Evolutionary conservation across 352 stramenopile genomes (phyloP), one percentile per base, ranked within the genome.

Genomic region (Phytophthora constricta): DNA sequence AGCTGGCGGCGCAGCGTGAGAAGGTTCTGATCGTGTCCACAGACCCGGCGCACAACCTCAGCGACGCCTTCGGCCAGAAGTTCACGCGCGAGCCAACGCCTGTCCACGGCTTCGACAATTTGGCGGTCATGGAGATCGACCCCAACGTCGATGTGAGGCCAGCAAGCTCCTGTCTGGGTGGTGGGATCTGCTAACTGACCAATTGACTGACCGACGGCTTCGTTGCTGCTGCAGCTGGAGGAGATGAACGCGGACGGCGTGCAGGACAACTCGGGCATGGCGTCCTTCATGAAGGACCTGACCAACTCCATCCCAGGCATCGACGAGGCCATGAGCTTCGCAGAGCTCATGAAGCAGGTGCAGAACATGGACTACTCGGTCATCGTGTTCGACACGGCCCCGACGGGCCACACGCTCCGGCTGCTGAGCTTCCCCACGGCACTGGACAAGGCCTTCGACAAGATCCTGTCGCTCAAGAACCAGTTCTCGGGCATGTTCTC

Each of bases 71-170:
- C 82, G 97, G 96, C 5, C 97, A 99, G 76, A 99, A 99, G 79
- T 99, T 99, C 76, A 98, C 95, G 46, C 91, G 96, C 31, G 96
- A 99, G 72, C 98, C 98, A 17, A 99, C 95, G 28, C 87, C 96
- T 10, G 98, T 99, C 56, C 92, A 99, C 59, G 97, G 97, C 16
- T 99, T 99, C 70, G 88, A 91, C 33, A 99, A 99, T 71, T 86
- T 99, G 9, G 98, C 88, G 33, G 98, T 98, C 63, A 99, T 99
- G 97, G 97, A 99, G 83, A 99, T 99, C 72, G 97, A 99, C 67
- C 92, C 91, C 20, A 95, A 89, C 55, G 87, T 95, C 37, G 88
- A 96, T 48, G 87, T 95, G 31, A 11, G 31, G 7, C 31, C 31
- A n/a, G n/a, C n/a, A n/a, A n/a, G n/a, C n/a, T n/a, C n/a, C n/a